A percentile compares a stretch with the other conserved stretches of the same genome.
Conservation (phyloP, 2,329 filamentous ascomycete genomes). For the Cytospora schulzeri region DNA sequence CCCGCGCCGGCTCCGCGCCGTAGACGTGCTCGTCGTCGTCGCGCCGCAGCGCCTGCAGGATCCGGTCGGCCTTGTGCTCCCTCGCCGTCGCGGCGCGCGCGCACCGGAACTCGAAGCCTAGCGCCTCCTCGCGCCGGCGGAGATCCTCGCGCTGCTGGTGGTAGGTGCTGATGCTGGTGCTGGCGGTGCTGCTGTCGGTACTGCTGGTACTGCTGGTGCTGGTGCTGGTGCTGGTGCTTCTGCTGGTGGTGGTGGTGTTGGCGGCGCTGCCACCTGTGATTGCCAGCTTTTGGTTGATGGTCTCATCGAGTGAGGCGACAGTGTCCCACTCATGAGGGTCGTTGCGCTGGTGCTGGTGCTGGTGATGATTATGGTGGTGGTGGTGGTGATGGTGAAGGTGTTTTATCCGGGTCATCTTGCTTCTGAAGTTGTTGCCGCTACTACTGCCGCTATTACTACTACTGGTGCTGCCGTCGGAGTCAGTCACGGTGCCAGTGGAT, state of each 20-base stretch:
- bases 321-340: slow-evolving; percentile 14
- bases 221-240: background rate
- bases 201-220: slow-evolving; percentile 16
- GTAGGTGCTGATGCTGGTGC: slow-evolving; percentile 35
- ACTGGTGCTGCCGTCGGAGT: slow-evolving; percentile 13
- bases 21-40: slow-evolving; percentile 44
- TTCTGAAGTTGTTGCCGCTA: background rate
- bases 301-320: slow-evolving; percentile 18
- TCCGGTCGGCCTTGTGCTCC: slow-evolving; percentile 43
- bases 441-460: too few relatives aligned
- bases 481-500: slow-evolving; percentile 7
- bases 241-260: background rate
- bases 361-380: too few relatives aligned
- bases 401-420: slow-evolving; percentile 17
- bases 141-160: slow-evolving; percentile 36
- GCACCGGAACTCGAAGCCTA: slow-evolving; percentile 46
- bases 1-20: slow-evolving; percentile 34
- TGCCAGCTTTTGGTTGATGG: slow-evolving; percentile 17
- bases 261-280: background rate
- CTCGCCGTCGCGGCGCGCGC: slow-evolving; percentile 35
- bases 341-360: background rate
- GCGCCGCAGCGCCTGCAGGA: slow-evolving; percentile 43
- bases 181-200: background rate
- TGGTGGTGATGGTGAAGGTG: background rate
- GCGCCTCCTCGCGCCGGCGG: slow-evolving; percentile 37